Conservation (phyloP, 2,329 filamentous ascomycete species). For the Colletotrichum graminicola region DNA sequence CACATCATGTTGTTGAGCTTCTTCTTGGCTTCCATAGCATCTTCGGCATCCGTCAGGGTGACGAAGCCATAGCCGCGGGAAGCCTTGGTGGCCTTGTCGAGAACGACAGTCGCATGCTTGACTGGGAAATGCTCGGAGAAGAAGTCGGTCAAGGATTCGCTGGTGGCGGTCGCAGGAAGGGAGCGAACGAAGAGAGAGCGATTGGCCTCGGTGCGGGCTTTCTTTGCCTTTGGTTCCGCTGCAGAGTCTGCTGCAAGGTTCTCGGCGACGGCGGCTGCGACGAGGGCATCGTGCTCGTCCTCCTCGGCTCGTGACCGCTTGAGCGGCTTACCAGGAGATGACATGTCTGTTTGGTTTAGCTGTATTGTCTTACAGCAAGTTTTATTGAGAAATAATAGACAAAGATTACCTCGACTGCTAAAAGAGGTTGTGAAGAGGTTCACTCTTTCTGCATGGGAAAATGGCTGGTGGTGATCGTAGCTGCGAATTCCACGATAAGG, state of each 20-base stretch:
- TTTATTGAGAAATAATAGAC: background rate
- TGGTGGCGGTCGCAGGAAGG: slow-evolving; percentile 82
- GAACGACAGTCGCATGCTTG: slow-evolving; percentile 94
- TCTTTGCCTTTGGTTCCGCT: slow-evolving; percentile 58
- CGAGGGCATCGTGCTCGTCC: slow-evolving; percentile 37
- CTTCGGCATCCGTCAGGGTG: slow-evolving; percentile 93
- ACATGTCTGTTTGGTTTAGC: slow-evolving; percentile 17
- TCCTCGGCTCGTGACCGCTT: slow-evolving; percentile 41
- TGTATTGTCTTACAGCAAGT: background rate
- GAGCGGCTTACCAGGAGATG: slow-evolving; percentile 34
- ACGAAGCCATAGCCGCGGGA: slow-evolving; percentile 97
- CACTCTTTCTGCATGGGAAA: slow-evolving; percentile 6
- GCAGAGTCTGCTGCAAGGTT: slow-evolving; percentile 51
- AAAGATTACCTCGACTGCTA: background rate
- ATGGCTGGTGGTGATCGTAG: slow-evolving; percentile 16
- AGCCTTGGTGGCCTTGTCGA: slow-evolving; percentile 85
- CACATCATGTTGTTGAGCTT: slow-evolving; percentile 84
- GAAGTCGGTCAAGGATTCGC: slow-evolving; percentile 84
- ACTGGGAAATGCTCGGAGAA: slow-evolving; percentile 96
- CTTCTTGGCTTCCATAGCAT: slow-evolving; percentile 83
- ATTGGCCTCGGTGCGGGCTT: slow-evolving; percentile 69
- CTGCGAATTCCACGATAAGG: slow-evolving; percentile 33
- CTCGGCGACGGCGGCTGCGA: slow-evolving; percentile 39
- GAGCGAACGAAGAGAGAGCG: slow-evolving; percentile 92
- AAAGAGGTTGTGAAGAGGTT: slow-evolving; percentile 40